Percentiles rank a stretch among this genome's conserved stretches.
Evolutionary conservation across 768 basidiomycete species (phyloP).

Genomic region (Amanita fuliginea): DNA sequence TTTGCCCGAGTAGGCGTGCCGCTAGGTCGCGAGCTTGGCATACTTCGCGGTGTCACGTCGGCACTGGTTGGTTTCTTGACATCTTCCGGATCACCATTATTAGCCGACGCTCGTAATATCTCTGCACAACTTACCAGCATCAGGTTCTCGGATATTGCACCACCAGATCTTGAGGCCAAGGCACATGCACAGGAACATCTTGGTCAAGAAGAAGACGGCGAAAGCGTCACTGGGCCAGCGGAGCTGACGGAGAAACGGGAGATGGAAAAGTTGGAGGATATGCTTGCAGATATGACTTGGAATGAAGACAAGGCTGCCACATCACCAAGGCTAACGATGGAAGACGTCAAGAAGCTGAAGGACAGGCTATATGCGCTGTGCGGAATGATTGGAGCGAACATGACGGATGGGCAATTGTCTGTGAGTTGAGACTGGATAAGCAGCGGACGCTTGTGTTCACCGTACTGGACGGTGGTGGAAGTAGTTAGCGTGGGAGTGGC

Average conservation of each 20-base stretch:
- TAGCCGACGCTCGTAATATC: slow-evolving; percentile 42
- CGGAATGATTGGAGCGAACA: background rate
- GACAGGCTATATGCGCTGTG: slow-evolving; percentile 6
- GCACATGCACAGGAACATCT: slow-evolving; percentile 64
- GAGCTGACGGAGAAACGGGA: slow-evolving; percentile 34
- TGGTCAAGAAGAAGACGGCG: slow-evolving; percentile 24
- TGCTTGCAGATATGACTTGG: slow-evolving; percentile 33
- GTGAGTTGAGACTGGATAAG: background rate
- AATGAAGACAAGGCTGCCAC: slow-evolving; percentile 13
- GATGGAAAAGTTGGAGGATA: slow-evolving; percentile 47
- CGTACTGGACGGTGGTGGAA: too few species aligned
- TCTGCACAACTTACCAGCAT: slow-evolving; percentile 44
- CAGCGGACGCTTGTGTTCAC: background rate
- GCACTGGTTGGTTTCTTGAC: slow-evolving; percentile 50
- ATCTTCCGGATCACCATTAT: slow-evolving; percentile 13
- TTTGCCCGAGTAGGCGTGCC: slow-evolving; percentile 67
- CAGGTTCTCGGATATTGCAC: slow-evolving; percentile 61
- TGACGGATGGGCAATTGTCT: background rate
- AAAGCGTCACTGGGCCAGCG: slow-evolving; percentile 27
- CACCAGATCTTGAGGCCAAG: slow-evolving; percentile 68
- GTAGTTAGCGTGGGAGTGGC: background rate
- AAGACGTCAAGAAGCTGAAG: slow-evolving; percentile 30
- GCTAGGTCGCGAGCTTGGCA: slow-evolving; percentile 67
- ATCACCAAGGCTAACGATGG: slow-evolving; percentile 19
- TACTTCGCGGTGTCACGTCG: slow-evolving; percentile 60